Evolutionary conservation across 2,329 filamentous ascomycete genomes (phyloP), one percentile per base, ranked within the genome.

Genomic region (Sarocladiaceae sp.): DNA sequence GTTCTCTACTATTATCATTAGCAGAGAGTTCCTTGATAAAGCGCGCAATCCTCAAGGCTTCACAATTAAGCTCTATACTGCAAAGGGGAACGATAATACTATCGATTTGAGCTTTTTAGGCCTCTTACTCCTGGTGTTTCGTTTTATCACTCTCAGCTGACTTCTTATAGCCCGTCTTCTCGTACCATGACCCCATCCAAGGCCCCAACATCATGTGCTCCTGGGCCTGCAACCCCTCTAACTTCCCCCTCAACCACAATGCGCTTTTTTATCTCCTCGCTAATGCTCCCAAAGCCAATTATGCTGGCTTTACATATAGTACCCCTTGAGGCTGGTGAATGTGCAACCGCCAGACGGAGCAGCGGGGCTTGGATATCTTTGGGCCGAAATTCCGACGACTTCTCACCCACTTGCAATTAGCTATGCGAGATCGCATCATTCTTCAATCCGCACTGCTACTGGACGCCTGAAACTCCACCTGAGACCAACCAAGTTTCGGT

Each of bases 1-100:
- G 2, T 87, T 88, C 67, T 87, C 84, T 2, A 88, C 85, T n/a
- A 84, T 88, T 17, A 84, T 83, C 68, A 82, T 83, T 55, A 84
- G 87, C 64, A 82, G 80, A 58, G 85, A 84, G 17, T 87, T 82
- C 12, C 73, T 84, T 55, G 85, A 88, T 61, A 82, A 78, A 57
- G 84, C 83, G 31, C 79, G 84, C 56, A 84, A 88, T 59, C 60
- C 61, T 28, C 58, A 61, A 56, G 85, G 86, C 13, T 88, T 88
- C 62, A 76, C 84, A 11, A 72, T 87, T 61, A 89, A 88, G 70
- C 86, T 89, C 69, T 80, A 86, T 54, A 88, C 86, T 0, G 78
- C 84, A 8, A 80, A 88, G 62, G 86, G 86, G 47, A 88, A 72
- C 56, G 75, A 74, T 37, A 74, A 77, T 54, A 71, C 77, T 31